A percentile compares a stretch with the other conserved stretches of the same genome.
phyloP scores from a whole-genome alignment of 306 rosid genomes.

The Rosa persica region DNA sequence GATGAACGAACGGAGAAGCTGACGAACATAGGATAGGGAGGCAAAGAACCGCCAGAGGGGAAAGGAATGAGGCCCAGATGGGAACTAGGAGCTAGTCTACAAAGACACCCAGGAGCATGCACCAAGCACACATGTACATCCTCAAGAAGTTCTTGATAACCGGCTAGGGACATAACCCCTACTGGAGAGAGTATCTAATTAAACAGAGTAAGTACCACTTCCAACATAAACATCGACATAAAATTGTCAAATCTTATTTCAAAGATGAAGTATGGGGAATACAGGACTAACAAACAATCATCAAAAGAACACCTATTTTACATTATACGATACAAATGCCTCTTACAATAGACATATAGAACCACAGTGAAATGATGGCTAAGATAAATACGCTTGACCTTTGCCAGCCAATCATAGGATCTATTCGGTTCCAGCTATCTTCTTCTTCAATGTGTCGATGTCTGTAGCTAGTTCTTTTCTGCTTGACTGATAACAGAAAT shows the following conservation, averaged over 20 bases:
- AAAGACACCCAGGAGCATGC: background rate
- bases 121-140: background rate
- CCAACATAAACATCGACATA: conserved; percentile 16
- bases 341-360: conserved; percentile 44
- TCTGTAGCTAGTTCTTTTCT: conserved; percentile 90
- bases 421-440: conserved; percentile 88
- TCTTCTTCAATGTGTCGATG: conserved; percentile 85
- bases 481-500: conserved; percentile 61
- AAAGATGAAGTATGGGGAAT: conserved; percentile 31
- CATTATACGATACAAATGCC: conserved; percentile 52
- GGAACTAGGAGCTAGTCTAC: background rate
- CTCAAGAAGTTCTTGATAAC: background rate
- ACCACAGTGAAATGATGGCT: conserved; percentile 41
- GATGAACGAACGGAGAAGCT: background rate
- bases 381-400: conserved; percentile 21
- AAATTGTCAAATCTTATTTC: conserved; percentile 44
- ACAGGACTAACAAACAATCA: conserved; percentile 38
- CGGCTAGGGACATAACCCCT: background rate
- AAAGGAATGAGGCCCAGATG: background rate
- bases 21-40: background rate
- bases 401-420: conserved; percentile 16
- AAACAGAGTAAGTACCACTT: background rate
- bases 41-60: background rate
- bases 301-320: conserved; percentile 50
- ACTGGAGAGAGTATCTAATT: background rate